These are phyloP conservation scores for Helminthosporium solani DNA, from an alignment of 2,329 filamentous ascomycete species.

Conservation along the genomic window DNA sequence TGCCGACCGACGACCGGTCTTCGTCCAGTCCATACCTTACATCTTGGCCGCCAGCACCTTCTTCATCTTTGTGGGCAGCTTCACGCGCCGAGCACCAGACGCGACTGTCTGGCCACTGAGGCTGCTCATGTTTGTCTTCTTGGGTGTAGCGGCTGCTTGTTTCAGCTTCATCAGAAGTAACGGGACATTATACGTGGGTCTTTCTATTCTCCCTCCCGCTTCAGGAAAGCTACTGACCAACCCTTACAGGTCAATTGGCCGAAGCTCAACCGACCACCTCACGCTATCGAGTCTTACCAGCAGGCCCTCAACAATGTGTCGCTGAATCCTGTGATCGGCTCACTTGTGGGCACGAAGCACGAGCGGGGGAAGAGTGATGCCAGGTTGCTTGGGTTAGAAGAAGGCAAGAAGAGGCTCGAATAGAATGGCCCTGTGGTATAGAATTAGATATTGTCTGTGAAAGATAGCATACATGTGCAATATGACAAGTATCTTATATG, in stretches of 20 bases:
- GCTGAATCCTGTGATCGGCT: conserved; percentile 78
- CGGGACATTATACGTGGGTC: conserved; percentile 90
- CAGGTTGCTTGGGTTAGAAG: conserved; percentile 81
- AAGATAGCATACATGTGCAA: not conserved
- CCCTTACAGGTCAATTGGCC: conserved; percentile 89
- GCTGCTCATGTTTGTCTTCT: conserved; percentile 78
- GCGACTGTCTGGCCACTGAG: conserved; percentile 78
- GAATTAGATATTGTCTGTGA: not conserved
- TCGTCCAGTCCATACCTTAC: conserved; percentile 94
- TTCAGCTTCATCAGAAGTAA: conserved; percentile 76
- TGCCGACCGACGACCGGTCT: conserved; percentile 77
- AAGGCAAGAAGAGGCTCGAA: conserved; percentile 98
- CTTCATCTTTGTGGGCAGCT: conserved; percentile 72
- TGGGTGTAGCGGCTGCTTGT: conserved; percentile 68
- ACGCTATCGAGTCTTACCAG: conserved; percentile 82
- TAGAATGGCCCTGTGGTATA: conserved; percentile 34
- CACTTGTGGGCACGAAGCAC: conserved; percentile 65
- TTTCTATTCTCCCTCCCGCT: not conserved
- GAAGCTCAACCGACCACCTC: conserved; percentile 85
- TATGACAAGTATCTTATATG: not conserved
- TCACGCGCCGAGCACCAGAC: conserved; percentile 70
- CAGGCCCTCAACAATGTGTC: conserved; percentile 80
- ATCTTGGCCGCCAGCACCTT: conserved; percentile 83
- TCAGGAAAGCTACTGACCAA: conserved; percentile 7
- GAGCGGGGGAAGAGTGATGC: conserved; percentile 83